These are phyloP conservation scores for sunflower (Helianthus annuus) DNA, from an alignment of 129 eudicot species.

Conservation along the genomic window HanXRQr2.0-SUNRISE NC_035440.2:6922819-6923318, in stretches of 20 bases:
- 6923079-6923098: constrained; percentile 96
- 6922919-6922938: constrained; percentile 60
- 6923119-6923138: constrained; percentile 83
- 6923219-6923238: constrained; percentile 79
- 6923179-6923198: constrained; percentile 92
- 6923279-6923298: constrained; percentile 71
- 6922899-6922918: constrained; percentile 71
- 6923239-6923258: constrained; percentile 83
- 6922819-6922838: constrained; percentile 72
- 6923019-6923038: constrained; percentile 79
- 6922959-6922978: constrained; percentile 97
- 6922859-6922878: constrained; percentile 91
- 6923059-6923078: constrained; percentile 88
- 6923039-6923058: constrained; percentile 95
- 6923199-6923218: constrained; percentile 86
- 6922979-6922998: constrained; percentile 90
- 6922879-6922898: constrained; percentile 67
- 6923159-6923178: constrained; percentile 80
- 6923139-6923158: constrained; percentile 97
- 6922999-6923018: constrained; percentile 75
- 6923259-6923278: constrained; percentile 66
- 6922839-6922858: constrained; percentile 78
- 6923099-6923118: constrained; percentile 83
- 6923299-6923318: constrained; percentile 95
- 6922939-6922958: constrained; percentile 86